A percentile compares a stretch with the other conserved stretches of the same genome.
Conservation (phyloP, 352 stramenopile species). For the Globisporangium paroecandrum region DNA sequence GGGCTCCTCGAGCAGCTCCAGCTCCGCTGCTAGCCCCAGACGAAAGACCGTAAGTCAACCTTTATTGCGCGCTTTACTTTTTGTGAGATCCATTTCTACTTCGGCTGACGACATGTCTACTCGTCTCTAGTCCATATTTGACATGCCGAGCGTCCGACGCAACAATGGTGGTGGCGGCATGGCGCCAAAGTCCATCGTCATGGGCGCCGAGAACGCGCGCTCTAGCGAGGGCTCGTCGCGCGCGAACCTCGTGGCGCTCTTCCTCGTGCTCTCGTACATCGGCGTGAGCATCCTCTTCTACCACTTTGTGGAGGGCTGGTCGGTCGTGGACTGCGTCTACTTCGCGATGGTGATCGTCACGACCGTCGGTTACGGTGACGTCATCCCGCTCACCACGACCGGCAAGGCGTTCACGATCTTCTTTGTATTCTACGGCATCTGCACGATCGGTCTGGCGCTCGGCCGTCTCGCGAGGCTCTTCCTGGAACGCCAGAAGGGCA, state of each 20-base stretch:
- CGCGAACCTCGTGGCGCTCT: constrained; percentile 37
- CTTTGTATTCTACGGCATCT: constrained; percentile 77
- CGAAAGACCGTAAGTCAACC: not conserved
- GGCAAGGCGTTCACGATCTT: constrained; percentile 86
- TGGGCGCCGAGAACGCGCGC: constrained; percentile 20
- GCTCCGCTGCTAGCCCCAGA: not conserved
- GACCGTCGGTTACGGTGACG: constrained; percentile 87
- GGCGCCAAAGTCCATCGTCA: constrained; percentile 28
- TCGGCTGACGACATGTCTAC: too few species aligned
- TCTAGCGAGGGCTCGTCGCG: constrained; percentile 10
- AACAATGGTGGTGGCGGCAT: constrained; percentile 18
- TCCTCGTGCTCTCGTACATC: constrained; percentile 58
- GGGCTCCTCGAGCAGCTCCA: constrained; percentile 13
- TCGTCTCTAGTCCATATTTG: constrained; percentile 26
- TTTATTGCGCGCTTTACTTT: not conserved
- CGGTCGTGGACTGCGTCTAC: constrained; percentile 84
- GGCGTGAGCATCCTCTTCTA: constrained; percentile 52
- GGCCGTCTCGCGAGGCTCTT: constrained; percentile 52
- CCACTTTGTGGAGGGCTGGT: constrained; percentile 55
- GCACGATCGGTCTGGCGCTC: constrained; percentile 63
- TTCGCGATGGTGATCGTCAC: constrained; percentile 92
- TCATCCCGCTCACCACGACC: constrained; percentile 43
- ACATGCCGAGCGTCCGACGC: constrained; percentile 23
- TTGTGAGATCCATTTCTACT: not conserved
- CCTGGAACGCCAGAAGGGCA: constrained; percentile 45